Conservation (phyloP, 1,139 yeast species). For the Hemisphaericaspora xylanilytica region DNA sequence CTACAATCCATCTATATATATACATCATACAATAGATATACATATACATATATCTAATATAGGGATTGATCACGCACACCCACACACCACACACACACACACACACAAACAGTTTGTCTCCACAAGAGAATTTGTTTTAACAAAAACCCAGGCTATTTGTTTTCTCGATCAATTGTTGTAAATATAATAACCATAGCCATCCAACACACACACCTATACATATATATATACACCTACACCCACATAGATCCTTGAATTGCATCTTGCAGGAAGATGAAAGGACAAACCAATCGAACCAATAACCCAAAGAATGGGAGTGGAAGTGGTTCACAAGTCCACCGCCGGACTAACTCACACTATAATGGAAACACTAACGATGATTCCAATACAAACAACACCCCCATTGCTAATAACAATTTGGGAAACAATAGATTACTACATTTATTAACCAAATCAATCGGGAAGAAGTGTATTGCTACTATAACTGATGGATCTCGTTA, state of each 20-base stretch:
- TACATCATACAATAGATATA: too few species aligned
- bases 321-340: constrained; percentile 16
- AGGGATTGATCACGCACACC: too few species aligned
- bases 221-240: not conserved
- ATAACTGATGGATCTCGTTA: constrained; percentile 61
- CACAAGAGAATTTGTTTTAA: too few species aligned
- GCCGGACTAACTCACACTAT: constrained; percentile 26
- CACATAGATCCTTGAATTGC: too few species aligned
- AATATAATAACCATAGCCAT: too few species aligned
- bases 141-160: too few species aligned
- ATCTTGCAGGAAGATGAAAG: constrained; percentile 21
- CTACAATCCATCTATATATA: too few species aligned
- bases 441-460: constrained; percentile 53
- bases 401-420: too few species aligned
- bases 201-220: not conserved
- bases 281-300: constrained; percentile 22
- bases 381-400: constrained; percentile 7
- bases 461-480: constrained; percentile 56
- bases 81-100: not conserved
- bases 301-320: constrained; percentile 21
- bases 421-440: constrained; percentile 47
- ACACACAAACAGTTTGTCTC: not conserved
- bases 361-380: constrained; percentile 4
- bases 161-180: too few species aligned
- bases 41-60: too few species aligned